These are phyloP conservation scores for Neofusicoccum parvum DNA, from an alignment of 2,329 filamentous ascomycete genomes.

Conservation along the genomic window DNA sequence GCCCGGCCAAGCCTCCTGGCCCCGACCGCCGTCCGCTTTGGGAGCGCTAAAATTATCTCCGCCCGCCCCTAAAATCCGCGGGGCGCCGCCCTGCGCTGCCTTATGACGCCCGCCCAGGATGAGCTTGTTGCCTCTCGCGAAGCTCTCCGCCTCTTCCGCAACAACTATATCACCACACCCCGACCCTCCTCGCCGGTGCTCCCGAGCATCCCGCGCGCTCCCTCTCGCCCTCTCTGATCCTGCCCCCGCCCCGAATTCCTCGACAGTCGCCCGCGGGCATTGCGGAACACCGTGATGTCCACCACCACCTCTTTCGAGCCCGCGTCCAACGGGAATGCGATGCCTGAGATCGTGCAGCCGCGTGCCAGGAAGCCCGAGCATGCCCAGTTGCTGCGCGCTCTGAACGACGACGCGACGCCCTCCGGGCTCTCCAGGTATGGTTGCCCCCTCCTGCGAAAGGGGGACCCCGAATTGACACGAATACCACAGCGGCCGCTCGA, in stretches of 20 bases:
- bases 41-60: slow-evolving; percentile 6
- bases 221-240: background rate
- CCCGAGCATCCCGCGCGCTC: slow-evolving; percentile 3
- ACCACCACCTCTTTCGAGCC: slow-evolving; percentile 18
- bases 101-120: slow-evolving; percentile 19
- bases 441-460: background rate
- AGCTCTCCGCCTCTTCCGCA: slow-evolving; percentile 17
- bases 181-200: background rate
- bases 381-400: slow-evolving; percentile 38
- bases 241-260: background rate
- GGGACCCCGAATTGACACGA: slow-evolving; percentile 9
- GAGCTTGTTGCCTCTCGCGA: slow-evolving; percentile 4
- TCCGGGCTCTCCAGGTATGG: slow-evolving; percentile 41
- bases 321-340: slow-evolving; percentile 28
- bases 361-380: slow-evolving; percentile 39
- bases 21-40: slow-evolving; percentile 13
- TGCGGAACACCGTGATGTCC: slow-evolving; percentile 7
- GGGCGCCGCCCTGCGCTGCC: background rate
- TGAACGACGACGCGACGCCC: slow-evolving; percentile 34
- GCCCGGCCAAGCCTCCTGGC: slow-evolving; percentile 14
- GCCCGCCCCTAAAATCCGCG: slow-evolving; percentile 6
- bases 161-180: background rate
- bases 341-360: slow-evolving; percentile 32
- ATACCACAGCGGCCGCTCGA: slow-evolving; percentile 70
- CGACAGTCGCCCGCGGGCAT: background rate